phyloP scores from a whole-genome alignment of 495 filamentous ascomycete genomes.

The Tetracladium setigerum region DNA sequence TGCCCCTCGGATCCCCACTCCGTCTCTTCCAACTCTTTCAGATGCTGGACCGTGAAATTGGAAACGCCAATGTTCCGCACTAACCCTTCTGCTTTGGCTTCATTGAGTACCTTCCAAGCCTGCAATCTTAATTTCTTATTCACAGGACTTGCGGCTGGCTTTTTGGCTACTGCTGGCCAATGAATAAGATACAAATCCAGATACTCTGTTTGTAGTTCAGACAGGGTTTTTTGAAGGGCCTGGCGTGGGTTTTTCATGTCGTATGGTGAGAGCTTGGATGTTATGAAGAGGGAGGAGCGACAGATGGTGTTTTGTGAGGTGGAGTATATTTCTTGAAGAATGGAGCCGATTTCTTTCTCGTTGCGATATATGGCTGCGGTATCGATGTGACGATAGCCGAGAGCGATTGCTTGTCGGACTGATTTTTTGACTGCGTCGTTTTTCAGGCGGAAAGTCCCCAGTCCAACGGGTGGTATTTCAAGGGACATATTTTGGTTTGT shows the following conservation, averaged over 20 bases:
- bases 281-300: slow-evolving; percentile 71
- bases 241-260: slow-evolving; percentile 62
- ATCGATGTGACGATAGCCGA: slow-evolving; percentile 15
- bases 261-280: slow-evolving; percentile 66
- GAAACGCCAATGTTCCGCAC: slow-evolving; percentile 65
- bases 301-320: slow-evolving; percentile 14
- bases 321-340: slow-evolving; percentile 2
- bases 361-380: slow-evolving; percentile 6
- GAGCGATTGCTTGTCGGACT: background rate
- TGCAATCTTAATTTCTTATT: background rate
- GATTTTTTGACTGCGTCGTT: background rate
- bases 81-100: slow-evolving; percentile 39
- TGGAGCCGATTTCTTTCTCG: slow-evolving; percentile 5
- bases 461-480: background rate
- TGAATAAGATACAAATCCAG: slow-evolving; percentile 73
- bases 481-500: background rate
- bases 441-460: slow-evolving; percentile 5
- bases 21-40: slow-evolving; percentile 48
- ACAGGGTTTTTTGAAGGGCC: slow-evolving; percentile 59
- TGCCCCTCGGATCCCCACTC: background rate
- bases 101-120: background rate
- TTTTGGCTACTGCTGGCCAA: slow-evolving; percentile 45
- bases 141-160: background rate
- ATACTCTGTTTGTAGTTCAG: slow-evolving; percentile 63
- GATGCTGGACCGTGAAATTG: slow-evolving; percentile 66